Base-by-base conservation (phyloP, 371 early-diverging fungal species). In the Mortierella sp. region DNA sequence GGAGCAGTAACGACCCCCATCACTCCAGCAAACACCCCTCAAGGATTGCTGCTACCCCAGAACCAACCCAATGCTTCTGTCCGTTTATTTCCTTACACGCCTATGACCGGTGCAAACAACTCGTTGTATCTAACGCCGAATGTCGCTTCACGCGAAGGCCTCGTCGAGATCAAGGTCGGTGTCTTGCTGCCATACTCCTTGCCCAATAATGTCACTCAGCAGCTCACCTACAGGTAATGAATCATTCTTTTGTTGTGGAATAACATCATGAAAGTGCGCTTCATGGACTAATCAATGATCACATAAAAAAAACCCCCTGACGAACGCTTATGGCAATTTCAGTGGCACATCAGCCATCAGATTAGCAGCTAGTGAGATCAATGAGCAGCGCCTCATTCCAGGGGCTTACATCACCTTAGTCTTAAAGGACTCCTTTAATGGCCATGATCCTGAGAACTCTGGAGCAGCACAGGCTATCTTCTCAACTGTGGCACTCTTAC, bases 321-420 rank as follows among this genome's bases (percentile, higher is more conserved):
- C 6, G 7, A 24, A 26, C 26, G 9, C 37, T 11, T 28, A 6
- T 9, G 17, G 4, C 12, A 5, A 28, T 2, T 31, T 23, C 54
- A 87, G 88, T 57, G 88, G 88, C n/a, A 80, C 85, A 12, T 87
- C 88, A 4, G 88, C 88, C 2, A 85, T 87, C 32, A 83, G 88
- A 42, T 72, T 87, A 76, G 88, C 88, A 19, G 82, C 79, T 4
- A 81, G 83, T 51, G 84, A 87, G 63, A 87, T 87, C 58, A 87
- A 87, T 67, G 79, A 68, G 21, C 70, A 78, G 46, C 79, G 80
- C 24, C 43, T 84, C 32, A 87, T 87, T 24, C 86, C 86, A 8
- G 85, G 84, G 8, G 88, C 86, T 15, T 87, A 83, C 44, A 79
- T 87, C 26, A 84, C 86, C 2, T 24, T 87, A 50, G 84, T 87